Evolutionary conservation across 2,329 filamentous ascomycete genomes (phyloP).

Genomic region (Calonectria pseudoturangicola): DNA sequence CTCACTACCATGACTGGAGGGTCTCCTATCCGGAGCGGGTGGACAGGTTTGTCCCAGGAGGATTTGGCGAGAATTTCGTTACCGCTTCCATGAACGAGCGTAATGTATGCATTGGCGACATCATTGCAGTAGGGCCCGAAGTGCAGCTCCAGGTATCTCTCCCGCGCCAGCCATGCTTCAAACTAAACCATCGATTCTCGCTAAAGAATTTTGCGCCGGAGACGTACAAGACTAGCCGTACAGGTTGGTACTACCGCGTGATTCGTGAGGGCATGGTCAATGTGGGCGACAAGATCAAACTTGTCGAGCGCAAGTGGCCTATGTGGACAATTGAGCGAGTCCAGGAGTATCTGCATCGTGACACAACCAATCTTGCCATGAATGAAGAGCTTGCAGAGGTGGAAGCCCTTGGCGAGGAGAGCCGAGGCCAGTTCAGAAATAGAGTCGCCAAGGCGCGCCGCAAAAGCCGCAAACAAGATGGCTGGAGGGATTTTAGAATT

Average conservation of each 20-base stretch:
- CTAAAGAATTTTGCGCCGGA: slow-evolving; percentile 77
- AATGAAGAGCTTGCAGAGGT: slow-evolving; percentile 71
- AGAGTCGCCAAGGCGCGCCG: slow-evolving; percentile 69
- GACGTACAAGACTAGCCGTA: slow-evolving; percentile 74
- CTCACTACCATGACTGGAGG: slow-evolving; percentile 75
- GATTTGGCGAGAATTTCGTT: slow-evolving; percentile 80
- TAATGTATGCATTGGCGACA: slow-evolving; percentile 80
- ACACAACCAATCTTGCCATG: slow-evolving; percentile 70
- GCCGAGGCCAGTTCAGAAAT: slow-evolving; percentile 67
- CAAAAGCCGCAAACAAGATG: slow-evolving; percentile 56
- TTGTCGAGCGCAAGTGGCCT: slow-evolving; percentile 74
- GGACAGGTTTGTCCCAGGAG: slow-evolving; percentile 72
- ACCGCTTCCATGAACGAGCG: slow-evolving; percentile 75
- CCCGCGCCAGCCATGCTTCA: slow-evolving; percentile 80
- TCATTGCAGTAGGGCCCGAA: slow-evolving; percentile 70
- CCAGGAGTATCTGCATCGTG: slow-evolving; percentile 77
- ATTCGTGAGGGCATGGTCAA: slow-evolving; percentile 72
- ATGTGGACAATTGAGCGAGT: slow-evolving; percentile 78
- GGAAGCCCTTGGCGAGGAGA: slow-evolving; percentile 70
- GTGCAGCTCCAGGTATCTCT: slow-evolving; percentile 75
- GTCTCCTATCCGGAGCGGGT: slow-evolving; percentile 70
- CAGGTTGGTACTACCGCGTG: slow-evolving; percentile 81
- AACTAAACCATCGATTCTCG: slow-evolving; percentile 80
- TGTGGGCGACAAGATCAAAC: slow-evolving; percentile 73
- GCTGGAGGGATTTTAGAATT: slow-evolving; percentile 69